Evolutionary conservation across 257 asterid genomes (phyloP).

Genomic region (Solanum medicagineum): DNA sequence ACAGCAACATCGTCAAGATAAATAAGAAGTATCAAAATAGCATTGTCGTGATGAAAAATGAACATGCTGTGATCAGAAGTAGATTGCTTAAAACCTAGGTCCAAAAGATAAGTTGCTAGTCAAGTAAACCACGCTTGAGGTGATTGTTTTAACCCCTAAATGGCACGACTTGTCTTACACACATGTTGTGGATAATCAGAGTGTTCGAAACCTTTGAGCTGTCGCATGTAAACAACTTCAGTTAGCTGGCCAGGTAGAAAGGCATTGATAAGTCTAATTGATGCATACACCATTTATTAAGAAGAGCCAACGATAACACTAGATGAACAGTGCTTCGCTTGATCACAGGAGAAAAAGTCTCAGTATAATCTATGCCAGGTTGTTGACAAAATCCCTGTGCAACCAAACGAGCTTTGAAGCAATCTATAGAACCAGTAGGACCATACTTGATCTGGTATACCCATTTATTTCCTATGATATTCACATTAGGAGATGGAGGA

Average conservation of each 20-base stretch:
- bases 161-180: neutral
- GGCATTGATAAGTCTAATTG: neutral
- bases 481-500: neutral
- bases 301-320: neutral
- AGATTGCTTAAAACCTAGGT: neutral
- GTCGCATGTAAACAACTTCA: neutral
- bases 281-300: neutral
- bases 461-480: neutral
- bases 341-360: neutral
- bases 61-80: neutral
- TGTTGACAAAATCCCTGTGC: neutral
- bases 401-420: neutral
- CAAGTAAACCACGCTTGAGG: neutral
- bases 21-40: neutral
- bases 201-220: neutral
- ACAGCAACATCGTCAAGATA: neutral
- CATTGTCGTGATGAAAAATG: neutral
- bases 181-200: neutral
- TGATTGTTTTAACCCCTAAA: neutral
- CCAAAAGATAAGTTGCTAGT: neutral
- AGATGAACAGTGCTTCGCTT: neutral
- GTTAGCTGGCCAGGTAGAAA: neutral
- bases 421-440: neutral
- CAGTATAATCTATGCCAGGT: neutral
- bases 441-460: neutral